phyloP scores from a whole-genome alignment of 2,329 filamentous ascomycete species.

The Epicoccum sorghinum region DNA sequence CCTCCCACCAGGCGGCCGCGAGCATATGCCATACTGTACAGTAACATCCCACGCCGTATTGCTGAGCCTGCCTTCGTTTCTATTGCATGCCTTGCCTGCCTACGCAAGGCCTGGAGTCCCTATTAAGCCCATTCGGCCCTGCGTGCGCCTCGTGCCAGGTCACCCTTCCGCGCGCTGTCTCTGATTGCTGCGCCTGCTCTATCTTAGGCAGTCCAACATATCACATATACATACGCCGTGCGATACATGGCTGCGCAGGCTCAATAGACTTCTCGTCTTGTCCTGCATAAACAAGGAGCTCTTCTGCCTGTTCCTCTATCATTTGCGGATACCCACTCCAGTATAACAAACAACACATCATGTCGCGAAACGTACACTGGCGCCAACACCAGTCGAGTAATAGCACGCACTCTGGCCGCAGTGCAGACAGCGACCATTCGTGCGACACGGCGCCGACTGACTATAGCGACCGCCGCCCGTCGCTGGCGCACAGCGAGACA shows the following conservation, averaged over 20 bases:
- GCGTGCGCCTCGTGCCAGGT: constrained; percentile 33
- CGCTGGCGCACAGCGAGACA: constrained; percentile 39
- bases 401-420: constrained; percentile 39
- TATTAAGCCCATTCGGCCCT: constrained; percentile 29
- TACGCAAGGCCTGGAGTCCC: constrained; percentile 17
- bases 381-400: constrained; percentile 41
- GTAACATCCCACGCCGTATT: constrained; percentile 16
- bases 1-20: constrained; percentile 24
- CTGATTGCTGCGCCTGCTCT: constrained; percentile 29
- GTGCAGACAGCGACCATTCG: constrained; percentile 40
- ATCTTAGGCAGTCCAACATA: constrained; percentile 23
- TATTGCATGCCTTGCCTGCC: constrained; percentile 13
- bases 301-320: constrained; percentile 16
- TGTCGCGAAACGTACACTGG: constrained; percentile 44
- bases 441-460: constrained; percentile 45
- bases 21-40: background rate
- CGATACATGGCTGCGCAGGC: constrained; percentile 23
- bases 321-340: constrained; percentile 17
- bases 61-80: constrained; percentile 29
- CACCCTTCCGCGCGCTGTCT: constrained; percentile 35
- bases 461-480: constrained; percentile 39
- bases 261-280: constrained; percentile 17
- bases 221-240: constrained; percentile 24
- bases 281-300: constrained; percentile 16
- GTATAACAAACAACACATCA: constrained; percentile 18